phyloP scores from a whole-genome alignment of 2,329 filamentous ascomycete species.

The Raffaelea albimanens region DNA sequence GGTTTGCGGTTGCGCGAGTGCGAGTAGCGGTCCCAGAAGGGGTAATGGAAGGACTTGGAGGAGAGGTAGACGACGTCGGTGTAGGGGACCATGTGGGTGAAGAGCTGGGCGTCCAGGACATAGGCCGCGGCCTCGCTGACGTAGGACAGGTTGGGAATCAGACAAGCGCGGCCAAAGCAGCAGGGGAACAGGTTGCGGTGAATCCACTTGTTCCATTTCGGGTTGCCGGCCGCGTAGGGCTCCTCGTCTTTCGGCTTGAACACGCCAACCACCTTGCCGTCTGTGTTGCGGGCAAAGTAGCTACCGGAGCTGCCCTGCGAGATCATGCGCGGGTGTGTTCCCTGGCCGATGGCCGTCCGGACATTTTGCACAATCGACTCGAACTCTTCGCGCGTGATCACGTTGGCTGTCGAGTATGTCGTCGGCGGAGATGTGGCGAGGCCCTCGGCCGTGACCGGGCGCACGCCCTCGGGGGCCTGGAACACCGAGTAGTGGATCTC shows the following conservation, averaged over 20 bases:
- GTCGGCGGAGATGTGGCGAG: slow-evolving; percentile 50
- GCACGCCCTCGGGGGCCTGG: slow-evolving; percentile 79
- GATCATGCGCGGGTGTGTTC: slow-evolving; percentile 90
- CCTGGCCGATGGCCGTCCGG: slow-evolving; percentile 78
- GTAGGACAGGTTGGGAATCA: slow-evolving; percentile 96
- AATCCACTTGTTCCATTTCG: slow-evolving; percentile 99
- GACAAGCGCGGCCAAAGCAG: slow-evolving; percentile 79
- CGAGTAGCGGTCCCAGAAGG: slow-evolving; percentile 88
- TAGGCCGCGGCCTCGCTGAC: slow-evolving; percentile 97
- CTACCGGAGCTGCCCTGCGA: slow-evolving; percentile 94
- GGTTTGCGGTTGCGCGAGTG: slow-evolving; percentile 81
- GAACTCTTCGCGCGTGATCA: slow-evolving; percentile 53
- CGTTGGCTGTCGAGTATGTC: background rate
- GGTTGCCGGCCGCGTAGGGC: slow-evolving; percentile 91
- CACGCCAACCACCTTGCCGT: slow-evolving; percentile 91
- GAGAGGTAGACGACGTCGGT: slow-evolving; percentile 91
- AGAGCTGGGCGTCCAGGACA: slow-evolving; percentile 81
- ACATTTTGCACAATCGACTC: slow-evolving; percentile 86
- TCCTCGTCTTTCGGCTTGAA: slow-evolving; percentile 99
- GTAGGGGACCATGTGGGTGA: slow-evolving; percentile 88
- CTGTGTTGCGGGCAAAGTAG: slow-evolving; percentile 88
- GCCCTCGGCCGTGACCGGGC: slow-evolving; percentile 67
- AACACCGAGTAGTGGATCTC: slow-evolving; percentile 98
- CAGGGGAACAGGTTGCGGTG: slow-evolving; percentile 96
- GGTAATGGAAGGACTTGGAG: slow-evolving; percentile 96